phyloP scores from a whole-genome alignment of 495 filamentous ascomycete species.

The Xylaria cubensis region DNA sequence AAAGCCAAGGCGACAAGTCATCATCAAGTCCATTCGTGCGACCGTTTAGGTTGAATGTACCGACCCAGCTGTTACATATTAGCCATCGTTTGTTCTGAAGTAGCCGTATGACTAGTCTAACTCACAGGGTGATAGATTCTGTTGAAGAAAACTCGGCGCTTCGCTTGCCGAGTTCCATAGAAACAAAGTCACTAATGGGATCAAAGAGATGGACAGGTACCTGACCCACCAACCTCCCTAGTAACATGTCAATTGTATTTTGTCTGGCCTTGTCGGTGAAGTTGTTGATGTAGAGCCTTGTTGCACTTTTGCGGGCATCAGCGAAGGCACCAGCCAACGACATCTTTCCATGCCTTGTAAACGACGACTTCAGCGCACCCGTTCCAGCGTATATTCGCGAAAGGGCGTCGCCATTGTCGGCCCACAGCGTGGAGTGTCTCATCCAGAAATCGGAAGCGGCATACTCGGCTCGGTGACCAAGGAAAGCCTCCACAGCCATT shows the following conservation, averaged over 20 bases:
- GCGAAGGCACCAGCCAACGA: constrained; percentile 92
- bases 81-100: constrained; percentile 45
- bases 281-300: constrained; percentile 94
- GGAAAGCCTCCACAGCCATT: constrained; percentile 84
- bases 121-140: constrained; percentile 57
- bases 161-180: constrained; percentile 70
- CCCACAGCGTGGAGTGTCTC: constrained; percentile 91
- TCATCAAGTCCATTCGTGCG: constrained; percentile 73
- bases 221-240: constrained; percentile 86
- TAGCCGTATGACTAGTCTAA: constrained; percentile 6
- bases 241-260: constrained; percentile 89
- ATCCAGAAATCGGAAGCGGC: constrained; percentile 84
- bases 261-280: constrained; percentile 93
- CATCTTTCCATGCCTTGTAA: constrained; percentile 96
- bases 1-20: constrained; percentile 87
- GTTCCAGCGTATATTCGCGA: constrained; percentile 97
- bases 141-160: constrained; percentile 59
- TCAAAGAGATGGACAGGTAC: constrained; percentile 85
- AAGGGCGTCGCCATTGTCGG: constrained; percentile 95
- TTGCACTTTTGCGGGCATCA: constrained; percentile 92
- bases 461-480: constrained; percentile 68
- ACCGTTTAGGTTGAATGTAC: constrained; percentile 96
- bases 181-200: constrained; percentile 90
- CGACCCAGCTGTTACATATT: constrained; percentile 72
- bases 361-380: constrained; percentile 92